phyloP scores from a whole-genome alignment of 2,329 filamentous ascomycete species.

The Diaporthe citrichinensis region DNA sequence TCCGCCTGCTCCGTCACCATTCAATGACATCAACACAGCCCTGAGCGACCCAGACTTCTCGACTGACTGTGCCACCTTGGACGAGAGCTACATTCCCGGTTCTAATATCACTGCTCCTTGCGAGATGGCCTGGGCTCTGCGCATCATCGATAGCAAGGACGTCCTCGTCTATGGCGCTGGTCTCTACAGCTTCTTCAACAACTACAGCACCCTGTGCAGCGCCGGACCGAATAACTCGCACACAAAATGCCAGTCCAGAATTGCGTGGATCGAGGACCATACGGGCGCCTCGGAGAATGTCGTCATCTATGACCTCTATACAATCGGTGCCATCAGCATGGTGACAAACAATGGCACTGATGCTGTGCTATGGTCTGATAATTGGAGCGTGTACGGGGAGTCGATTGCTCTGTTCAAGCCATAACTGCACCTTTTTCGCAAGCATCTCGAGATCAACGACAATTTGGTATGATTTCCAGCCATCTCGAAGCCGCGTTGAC shows the following conservation, averaged over 20 bases:
- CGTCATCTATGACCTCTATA: constrained; percentile 58
- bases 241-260: constrained; percentile 61
- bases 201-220: constrained; percentile 68
- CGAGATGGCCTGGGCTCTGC: constrained; percentile 74
- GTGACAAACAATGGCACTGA: constrained; percentile 52
- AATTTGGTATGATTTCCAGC: background rate
- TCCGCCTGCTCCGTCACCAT: constrained; percentile 71
- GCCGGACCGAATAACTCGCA: constrained; percentile 51
- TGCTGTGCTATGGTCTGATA: constrained; percentile 52
- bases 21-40: constrained; percentile 55
- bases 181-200: constrained; percentile 77
- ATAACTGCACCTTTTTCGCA: background rate
- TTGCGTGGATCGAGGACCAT: constrained; percentile 49
- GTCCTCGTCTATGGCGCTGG: constrained; percentile 74
- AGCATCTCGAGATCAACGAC: background rate
- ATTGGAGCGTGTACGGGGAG: constrained; percentile 53
- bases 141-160: constrained; percentile 68
- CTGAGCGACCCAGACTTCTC: constrained; percentile 68
- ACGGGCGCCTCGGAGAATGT: constrained; percentile 43
- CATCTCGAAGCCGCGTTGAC: background rate
- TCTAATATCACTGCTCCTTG: constrained; percentile 55
- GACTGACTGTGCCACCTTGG: constrained; percentile 51
- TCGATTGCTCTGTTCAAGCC: constrained; percentile 45
- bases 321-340: constrained; percentile 57
- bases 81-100: constrained; percentile 20